These are phyloP conservation scores for Trametes elegans DNA, from an alignment of 768 basidiomycete species.

Conservation along the genomic window DNA sequence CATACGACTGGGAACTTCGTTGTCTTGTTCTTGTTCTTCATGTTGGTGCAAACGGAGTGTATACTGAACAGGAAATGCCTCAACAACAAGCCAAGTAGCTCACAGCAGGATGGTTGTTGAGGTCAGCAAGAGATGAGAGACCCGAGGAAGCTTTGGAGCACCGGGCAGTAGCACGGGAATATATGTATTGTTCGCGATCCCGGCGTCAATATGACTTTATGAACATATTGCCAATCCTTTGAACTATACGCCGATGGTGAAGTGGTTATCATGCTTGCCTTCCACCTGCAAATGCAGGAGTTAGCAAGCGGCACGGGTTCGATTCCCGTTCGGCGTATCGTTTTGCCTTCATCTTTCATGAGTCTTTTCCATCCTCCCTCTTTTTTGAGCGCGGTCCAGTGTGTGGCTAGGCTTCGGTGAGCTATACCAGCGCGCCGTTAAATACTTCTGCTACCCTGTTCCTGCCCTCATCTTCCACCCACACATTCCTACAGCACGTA, in stretches of 20 bases:
- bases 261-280: constrained; percentile 93
- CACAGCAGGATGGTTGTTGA: neutral
- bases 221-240: neutral
- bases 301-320: constrained; percentile 42
- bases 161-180: too few species aligned
- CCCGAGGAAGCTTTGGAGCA: too few species aligned
- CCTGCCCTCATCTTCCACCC: too few species aligned
- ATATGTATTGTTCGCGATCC: too few species aligned
- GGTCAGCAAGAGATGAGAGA: too few species aligned
- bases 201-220: neutral
- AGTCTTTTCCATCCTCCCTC: neutral
- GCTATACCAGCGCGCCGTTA: too few species aligned
- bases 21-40: constrained; percentile 91
- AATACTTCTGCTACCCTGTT: too few species aligned
- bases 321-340: constrained; percentile 35
- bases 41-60: too few species aligned
- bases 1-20: constrained; percentile 90
- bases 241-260: constrained; percentile 62
- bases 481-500: too few species aligned
- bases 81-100: neutral
- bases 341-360: neutral
- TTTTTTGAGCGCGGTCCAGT: too few species aligned
- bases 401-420: too few species aligned
- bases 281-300: constrained; percentile 40
- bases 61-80: too few species aligned